phyloP scores from a whole-genome alignment of 768 basidiomycete genomes.

The Tricholoma sp. region DNA sequence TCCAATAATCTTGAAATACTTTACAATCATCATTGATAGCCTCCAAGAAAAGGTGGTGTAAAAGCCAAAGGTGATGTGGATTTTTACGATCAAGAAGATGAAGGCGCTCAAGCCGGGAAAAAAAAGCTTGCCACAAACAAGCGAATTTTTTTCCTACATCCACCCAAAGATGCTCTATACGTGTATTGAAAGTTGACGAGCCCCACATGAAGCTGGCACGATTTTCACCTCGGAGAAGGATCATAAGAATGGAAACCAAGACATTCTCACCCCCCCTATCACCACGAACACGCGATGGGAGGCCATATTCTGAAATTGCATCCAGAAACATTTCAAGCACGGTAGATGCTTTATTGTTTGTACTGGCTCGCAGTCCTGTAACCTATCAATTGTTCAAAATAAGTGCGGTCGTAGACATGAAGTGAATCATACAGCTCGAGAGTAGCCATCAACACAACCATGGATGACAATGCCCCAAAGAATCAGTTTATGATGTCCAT shows the following conservation, averaged over 20 bases:
- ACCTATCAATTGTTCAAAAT: slow-evolving; percentile 12
- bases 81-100: slow-evolving; percentile 29
- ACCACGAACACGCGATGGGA: slow-evolving; percentile 27
- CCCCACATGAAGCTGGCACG: slow-evolving; percentile 19
- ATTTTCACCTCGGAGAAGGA: slow-evolving; percentile 23
- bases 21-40: slow-evolving; percentile 32
- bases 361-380: slow-evolving; percentile 19
- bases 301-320: slow-evolving; percentile 16
- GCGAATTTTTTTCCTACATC: slow-evolving; percentile 37
- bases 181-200: slow-evolving; percentile 25
- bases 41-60: slow-evolving; percentile 29
- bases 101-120: slow-evolving; percentile 26
- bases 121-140: slow-evolving; percentile 37
- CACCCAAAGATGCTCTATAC: slow-evolving; percentile 41
- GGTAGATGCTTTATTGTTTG: slow-evolving; percentile 23
- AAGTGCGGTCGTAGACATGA: not conserved
- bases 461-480: slow-evolving; percentile 25
- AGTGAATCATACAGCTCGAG: slow-evolving; percentile 15
- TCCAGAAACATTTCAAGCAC: slow-evolving; percentile 22
- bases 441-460: slow-evolving; percentile 21
- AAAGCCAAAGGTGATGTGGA: slow-evolving; percentile 36
- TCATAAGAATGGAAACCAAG: slow-evolving; percentile 28
- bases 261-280: slow-evolving; percentile 33
- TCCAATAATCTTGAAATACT: slow-evolving; percentile 33
- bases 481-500: slow-evolving; percentile 32